Evolutionary conservation across 2,329 filamentous ascomycete genomes (phyloP).

Genomic region (Ceratocystiopsis brevicomis): DNA sequence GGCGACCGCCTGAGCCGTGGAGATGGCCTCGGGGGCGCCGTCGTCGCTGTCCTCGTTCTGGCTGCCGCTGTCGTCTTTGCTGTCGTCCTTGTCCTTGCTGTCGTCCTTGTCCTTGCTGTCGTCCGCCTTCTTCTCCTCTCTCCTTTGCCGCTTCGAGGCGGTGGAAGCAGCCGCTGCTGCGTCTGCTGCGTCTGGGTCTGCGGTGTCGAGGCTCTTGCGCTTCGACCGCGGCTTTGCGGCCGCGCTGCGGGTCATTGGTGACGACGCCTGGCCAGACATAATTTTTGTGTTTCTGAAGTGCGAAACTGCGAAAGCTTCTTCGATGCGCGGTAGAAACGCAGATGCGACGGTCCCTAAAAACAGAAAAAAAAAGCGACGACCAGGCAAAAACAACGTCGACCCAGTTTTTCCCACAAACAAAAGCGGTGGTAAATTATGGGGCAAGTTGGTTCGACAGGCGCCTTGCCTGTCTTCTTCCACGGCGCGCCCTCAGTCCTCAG

Average conservation of each 20-base stretch:
- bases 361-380: too few species aligned
- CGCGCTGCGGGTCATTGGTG: slow-evolving; percentile 4
- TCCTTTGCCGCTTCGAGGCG: slow-evolving; percentile 3
- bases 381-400: too few species aligned
- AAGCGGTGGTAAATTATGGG: too few species aligned
- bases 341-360: too few species aligned
- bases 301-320: too few species aligned
- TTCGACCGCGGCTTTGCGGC: slow-evolving; percentile 4
- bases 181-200: neutral
- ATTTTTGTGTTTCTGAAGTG: neutral
- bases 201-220: slow-evolving; percentile 3
- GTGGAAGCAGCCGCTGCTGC: neutral
- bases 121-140: too few species aligned
- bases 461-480: too few species aligned
- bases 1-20: slow-evolving; percentile 28
- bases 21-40: slow-evolving; percentile 40
- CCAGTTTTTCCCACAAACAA: too few species aligned
- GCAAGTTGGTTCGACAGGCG: too few species aligned
- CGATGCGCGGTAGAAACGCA: too few species aligned
- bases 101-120: slow-evolving; percentile 10
- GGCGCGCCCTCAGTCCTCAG: too few species aligned
- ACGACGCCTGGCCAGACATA: slow-evolving; percentile 3
- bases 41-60: slow-evolving; percentile 31
- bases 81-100: slow-evolving; percentile 1
- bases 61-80: slow-evolving; percentile 4